Evolutionary conservation across 306 rosid species (phyloP), one percentile per base, ranked within the genome.

Genomic region (Abrus pulchellus): DNA sequence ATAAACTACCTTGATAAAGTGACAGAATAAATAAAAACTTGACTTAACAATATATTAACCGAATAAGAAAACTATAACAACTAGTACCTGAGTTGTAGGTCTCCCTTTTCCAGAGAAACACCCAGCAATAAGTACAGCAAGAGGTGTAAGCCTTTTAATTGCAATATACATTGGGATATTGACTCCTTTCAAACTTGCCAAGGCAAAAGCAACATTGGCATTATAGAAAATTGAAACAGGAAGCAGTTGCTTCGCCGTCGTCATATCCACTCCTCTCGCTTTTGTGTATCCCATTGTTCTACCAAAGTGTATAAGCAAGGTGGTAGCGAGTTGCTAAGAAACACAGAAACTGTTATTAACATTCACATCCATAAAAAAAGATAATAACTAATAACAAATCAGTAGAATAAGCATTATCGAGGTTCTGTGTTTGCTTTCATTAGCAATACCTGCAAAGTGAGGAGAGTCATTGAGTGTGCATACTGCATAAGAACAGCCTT

Each of bases 121-220:
- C 56, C 98, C 98, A 38, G 93, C 90, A 0, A 96, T 38, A 45
- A 96, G 90, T 41, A 96, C 99, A 28, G 99, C 94, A 64, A 96
- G 99, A 0, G 98, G 99, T 32, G 99, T 96, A 84, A 96, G 97
- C 85, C 99, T 92, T 89, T 93, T 96, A 45, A 96, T 96, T 4
- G 99, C 98, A 76, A 96, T 96, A 62, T 95, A 95, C 99, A 95
- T 95, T 3, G 99, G 97, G 72, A 95, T 95, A 74, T 96, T 93
- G 45, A 96, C 96, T 79, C 99, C 99, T 88, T 93, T 96, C 86
- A 96, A 84, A 80, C 99, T 96, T 11, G 99, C 99, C 89, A 95
- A 52, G 71, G 99, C 97, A 90, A 96, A 96, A 2, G 97, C 97
- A 3, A 96, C 99, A 81, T 96, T 96, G 10, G 97, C 99, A 80